Base-by-base conservation (phyloP, 2,329 filamentous ascomycete species). In the Aureobasidium pullulans region DNA sequence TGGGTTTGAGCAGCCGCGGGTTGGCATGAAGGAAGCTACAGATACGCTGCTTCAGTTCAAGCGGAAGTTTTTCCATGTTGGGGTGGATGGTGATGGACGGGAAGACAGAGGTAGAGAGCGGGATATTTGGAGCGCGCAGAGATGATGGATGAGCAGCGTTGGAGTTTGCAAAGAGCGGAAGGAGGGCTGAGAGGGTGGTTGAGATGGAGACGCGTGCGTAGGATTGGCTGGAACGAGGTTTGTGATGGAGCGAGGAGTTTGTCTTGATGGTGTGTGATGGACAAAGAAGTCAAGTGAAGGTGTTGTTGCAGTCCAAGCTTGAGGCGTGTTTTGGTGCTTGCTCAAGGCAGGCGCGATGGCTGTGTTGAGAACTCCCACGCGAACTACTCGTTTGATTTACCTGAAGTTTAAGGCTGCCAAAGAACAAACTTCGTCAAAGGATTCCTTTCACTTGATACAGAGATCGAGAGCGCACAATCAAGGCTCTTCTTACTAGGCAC, bases 21-120 rank as follows among this genome's bases (percentile, higher is more conserved):
- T 4, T 46, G 19, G 29, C 34, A 1, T 32, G 16, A 2, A 59
- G 16, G 39, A 50, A 46, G 32, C 57, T 53, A n/a, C 57, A 59
- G 48, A 59, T 40, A 15, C 16, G 39, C 37, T 59, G 29, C 47
- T 52, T 52, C 28, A 59, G 13, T 23, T 59, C 47, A 1, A 46
- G 32, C 4, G 57, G 53, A 3, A 47, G 32, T 29, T 13, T 48
- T 1, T 57, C 53, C 53, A 57, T 57, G 32, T 2, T n/a, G 11
- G n/a, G n/a, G n/a, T n/a, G n/a, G 9, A 16, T 16, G 6, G 16
- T 15, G 13, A 16, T 2, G 13, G n/a, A 13, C 7, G 23, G 23
- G 23, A 23, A 23, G 23, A 23, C 3, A 23, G 10, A 23, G n/a
- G n/a, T 13, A 15, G 29, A 37, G 3, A 6, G 19, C 32, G 46